Percentiles rank a stretch among this genome's conserved stretches.
phyloP scores from a whole-genome alignment of 169 alveolate species.

The Babesia divergens region DNA sequence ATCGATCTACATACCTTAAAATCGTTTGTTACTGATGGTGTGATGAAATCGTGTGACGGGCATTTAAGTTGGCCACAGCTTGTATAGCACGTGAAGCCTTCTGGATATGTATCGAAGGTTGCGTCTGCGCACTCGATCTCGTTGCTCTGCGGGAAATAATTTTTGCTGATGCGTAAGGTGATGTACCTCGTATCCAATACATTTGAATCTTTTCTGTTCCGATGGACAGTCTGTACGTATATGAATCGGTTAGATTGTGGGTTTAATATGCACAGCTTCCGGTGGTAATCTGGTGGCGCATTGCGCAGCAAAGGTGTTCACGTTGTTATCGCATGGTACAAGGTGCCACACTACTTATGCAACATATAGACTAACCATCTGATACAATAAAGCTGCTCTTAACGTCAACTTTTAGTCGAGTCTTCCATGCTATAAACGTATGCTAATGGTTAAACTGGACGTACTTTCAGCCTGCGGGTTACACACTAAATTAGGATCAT shows the following conservation, averaged over 20 bases:
- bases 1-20: slow-evolving; percentile 42
- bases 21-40: slow-evolving; percentile 32
- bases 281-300: no score
- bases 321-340: no score
- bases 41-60: slow-evolving; percentile 43
- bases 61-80: slow-evolving; percentile 54
- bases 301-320: no score
- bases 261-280: no score
- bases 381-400: slow-evolving; percentile 13
- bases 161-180: no score
- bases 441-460: not conserved
- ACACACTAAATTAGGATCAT: slow-evolving; percentile 43
- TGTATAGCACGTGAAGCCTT: slow-evolving; percentile 57
- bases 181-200: slow-evolving; percentile 59
- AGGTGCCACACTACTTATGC: no score
- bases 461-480: slow-evolving; percentile 66
- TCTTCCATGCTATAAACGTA: slow-evolving; percentile 53
- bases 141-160: slow-evolving; percentile 10
- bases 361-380: slow-evolving; percentile 23
- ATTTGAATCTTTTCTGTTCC: slow-evolving; percentile 25
- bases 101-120: slow-evolving; percentile 38
- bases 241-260: no score
- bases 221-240: slow-evolving; percentile 31
- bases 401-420: slow-evolving; percentile 36
- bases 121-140: slow-evolving; percentile 59